phyloP scores from a whole-genome alignment of 1,284 basidiomycete species.

The Boletus mariae region DNA sequence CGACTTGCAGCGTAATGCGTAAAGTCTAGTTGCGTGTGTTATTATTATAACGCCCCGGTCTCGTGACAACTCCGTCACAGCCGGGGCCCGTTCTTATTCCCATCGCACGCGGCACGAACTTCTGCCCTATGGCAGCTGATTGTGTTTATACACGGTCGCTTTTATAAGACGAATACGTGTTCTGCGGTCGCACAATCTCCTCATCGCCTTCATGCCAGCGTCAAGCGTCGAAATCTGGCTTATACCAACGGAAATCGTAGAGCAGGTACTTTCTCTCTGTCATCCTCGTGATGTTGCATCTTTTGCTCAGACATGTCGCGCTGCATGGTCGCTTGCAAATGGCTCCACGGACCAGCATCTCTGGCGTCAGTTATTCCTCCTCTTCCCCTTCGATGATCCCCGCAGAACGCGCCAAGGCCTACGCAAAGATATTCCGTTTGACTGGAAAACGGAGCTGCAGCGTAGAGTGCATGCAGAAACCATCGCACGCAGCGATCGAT shows the following conservation, averaged over 20 bases:
- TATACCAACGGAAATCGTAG: slow-evolving; percentile 54
- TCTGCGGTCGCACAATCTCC: neutral
- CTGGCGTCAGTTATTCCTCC: slow-evolving; percentile 61
- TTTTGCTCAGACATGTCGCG: slow-evolving; percentile 40
- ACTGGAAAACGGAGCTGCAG: slow-evolving; percentile 42
- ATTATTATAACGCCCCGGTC: too few relatives aligned
- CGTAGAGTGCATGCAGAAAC: slow-evolving; percentile 40
- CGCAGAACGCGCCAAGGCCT: slow-evolving; percentile 28
- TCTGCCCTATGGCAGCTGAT: too few relatives aligned
- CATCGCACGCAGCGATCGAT: slow-evolving; percentile 25
- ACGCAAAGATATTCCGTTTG: slow-evolving; percentile 17
- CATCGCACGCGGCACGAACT: too few relatives aligned
- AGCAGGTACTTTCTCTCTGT: slow-evolving; percentile 31
- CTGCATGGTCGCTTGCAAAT: slow-evolving; percentile 47
- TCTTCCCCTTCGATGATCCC: slow-evolving; percentile 58
- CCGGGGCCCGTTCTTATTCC: too few relatives aligned
- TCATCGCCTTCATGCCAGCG: neutral
- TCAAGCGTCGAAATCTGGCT: slow-evolving; percentile 18
- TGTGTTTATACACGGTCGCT: too few relatives aligned
- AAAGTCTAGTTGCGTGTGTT: too few relatives aligned
- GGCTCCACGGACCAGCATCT: slow-evolving; percentile 50
- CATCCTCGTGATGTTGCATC: neutral
- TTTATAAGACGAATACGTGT: neutral
- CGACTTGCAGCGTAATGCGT: neutral
- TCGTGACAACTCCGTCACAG: too few relatives aligned